Evolutionary conservation across 2,329 filamentous ascomycete genomes (phyloP), one percentile per base, ranked within the genome.

Genomic region (Cytospora piceicola): DNA sequence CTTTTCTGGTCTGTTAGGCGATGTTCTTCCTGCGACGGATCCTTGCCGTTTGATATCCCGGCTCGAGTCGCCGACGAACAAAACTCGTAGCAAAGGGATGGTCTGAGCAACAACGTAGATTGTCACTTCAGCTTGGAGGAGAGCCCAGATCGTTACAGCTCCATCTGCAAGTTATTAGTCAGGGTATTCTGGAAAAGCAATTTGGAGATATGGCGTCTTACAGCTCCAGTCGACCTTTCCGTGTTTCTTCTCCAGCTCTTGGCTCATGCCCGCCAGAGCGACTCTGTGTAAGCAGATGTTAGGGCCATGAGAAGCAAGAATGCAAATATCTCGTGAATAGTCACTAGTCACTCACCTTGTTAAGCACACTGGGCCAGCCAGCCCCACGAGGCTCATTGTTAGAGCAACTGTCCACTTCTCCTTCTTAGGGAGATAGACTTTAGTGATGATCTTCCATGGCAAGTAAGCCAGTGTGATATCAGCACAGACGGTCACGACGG

Each of bases 301-400:
- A 2, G 22, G 42, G 22, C 4, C 39, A 7, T 7, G 11, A 2
- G 42, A 46, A 46, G 42, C 3, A n/a, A 5, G 12, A 7, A 5
- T 46, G 22, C 42, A n/a, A 8, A 7, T 8, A n/a, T 11, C 4
- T 46, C 11, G 17, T 9, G 42, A 4, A 29, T 34, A 9, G 32
- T 34, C 30, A 4, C 30, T 57, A 22, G 11, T 15, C 17, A 55
- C 60, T 66, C 29, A 66, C 64, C 61, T 64, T 49, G 58, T 51
- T 52, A 66, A 42, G 36, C 60, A 58, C 17, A 66, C 61, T n/a
- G 58, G 30, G 12, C 67, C 67, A 20, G 69, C 67, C 27, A 70
- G 17, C 4, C 67, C 67, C 17, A 67, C 69, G 9, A 70, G 65
- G 27, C 69, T 69, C 69, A 70, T 70, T 2, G 67, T 63, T 20